Evolutionary conservation across 164 flowering plant species (phyloP).

Genomic region (Euptelea pleiosperma): DNA sequence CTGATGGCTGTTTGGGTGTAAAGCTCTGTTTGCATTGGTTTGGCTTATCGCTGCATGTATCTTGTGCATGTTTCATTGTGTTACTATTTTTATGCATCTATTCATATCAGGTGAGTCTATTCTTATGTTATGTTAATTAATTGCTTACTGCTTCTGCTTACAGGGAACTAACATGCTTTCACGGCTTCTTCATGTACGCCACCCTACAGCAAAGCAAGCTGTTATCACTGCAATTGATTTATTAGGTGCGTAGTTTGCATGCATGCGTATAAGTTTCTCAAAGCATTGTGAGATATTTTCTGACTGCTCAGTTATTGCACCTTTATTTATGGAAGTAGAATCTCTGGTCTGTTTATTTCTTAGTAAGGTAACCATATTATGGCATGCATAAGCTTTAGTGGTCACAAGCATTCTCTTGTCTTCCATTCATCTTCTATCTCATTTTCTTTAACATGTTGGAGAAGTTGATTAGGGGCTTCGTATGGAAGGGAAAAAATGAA

Average conservation of each 20-base stretch:
- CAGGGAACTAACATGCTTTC: conserved; percentile 99
- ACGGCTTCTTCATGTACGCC: conserved; percentile 87
- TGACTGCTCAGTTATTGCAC: neutral
- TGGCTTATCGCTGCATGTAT: neutral
- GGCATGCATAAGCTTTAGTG: no score
- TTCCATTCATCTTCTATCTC: no score
- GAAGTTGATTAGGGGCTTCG: no score
- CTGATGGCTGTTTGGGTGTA: neutral
- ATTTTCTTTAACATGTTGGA: no score
- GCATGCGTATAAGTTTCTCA: neutral
- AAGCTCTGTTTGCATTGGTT: neutral
- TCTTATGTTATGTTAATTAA: neutral
- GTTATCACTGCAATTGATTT: conserved; percentile 96
- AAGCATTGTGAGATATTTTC: neutral
- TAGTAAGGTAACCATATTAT: no score
- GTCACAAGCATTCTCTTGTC: no score
- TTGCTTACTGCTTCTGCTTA: conserved; percentile 17
- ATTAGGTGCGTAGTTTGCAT: conserved; percentile 77
- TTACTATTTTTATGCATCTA: neutral
- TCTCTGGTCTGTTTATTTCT: neutral
- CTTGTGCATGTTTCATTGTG: neutral
- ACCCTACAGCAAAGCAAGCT: conserved; percentile 93
- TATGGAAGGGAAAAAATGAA: no score
- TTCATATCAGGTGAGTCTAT: neutral
- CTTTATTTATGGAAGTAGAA: neutral